These are phyloP conservation scores for Golubevia pallescens DNA, from an alignment of 1,284 basidiomycete genomes.

Conservation along the genomic window DNA sequence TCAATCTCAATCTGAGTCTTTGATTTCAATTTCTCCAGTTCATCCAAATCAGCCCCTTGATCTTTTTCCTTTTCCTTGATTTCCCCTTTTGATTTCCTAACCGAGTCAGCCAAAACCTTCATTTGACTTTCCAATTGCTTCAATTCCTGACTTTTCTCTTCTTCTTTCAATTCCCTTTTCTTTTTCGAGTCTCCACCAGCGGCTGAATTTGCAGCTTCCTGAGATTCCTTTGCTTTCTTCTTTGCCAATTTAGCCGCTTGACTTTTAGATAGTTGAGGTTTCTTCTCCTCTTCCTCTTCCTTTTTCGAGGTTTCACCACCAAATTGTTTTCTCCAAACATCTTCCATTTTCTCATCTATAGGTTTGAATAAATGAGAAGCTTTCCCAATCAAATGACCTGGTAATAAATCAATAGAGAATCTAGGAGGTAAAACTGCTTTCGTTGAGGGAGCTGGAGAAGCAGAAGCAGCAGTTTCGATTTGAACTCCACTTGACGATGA, in stretches of 20 bases:
- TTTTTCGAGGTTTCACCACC: conserved; percentile 73
- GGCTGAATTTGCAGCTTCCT: no score
- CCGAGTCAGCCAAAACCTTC: background rate
- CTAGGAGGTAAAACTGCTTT: conserved; percentile 67
- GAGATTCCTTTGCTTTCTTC: background rate
- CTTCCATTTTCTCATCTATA: conserved; percentile 89
- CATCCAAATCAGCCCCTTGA: background rate
- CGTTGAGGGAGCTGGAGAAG: conserved; percentile 1
- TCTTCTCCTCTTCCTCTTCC: conserved; percentile 64
- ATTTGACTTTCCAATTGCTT: no score
- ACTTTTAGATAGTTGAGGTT: conserved; percentile 56
- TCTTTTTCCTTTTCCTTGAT: background rate
- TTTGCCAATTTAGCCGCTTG: conserved; percentile 57
- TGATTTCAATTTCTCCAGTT: background rate
- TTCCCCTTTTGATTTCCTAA: background rate
- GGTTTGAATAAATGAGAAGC: conserved; percentile 91
- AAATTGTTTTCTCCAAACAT: conserved; percentile 81
- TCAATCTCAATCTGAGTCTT: background rate
- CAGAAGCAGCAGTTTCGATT: background rate
- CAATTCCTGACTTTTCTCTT: no score
- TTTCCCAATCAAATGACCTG: conserved; percentile 83
- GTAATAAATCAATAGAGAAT: conserved; percentile 79
- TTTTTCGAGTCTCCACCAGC: no score
- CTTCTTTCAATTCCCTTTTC: no score
- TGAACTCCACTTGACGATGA: background rate